phyloP scores from a whole-genome alignment of 768 basidiomycete genomes.

The Clavulina sp. region DNA sequence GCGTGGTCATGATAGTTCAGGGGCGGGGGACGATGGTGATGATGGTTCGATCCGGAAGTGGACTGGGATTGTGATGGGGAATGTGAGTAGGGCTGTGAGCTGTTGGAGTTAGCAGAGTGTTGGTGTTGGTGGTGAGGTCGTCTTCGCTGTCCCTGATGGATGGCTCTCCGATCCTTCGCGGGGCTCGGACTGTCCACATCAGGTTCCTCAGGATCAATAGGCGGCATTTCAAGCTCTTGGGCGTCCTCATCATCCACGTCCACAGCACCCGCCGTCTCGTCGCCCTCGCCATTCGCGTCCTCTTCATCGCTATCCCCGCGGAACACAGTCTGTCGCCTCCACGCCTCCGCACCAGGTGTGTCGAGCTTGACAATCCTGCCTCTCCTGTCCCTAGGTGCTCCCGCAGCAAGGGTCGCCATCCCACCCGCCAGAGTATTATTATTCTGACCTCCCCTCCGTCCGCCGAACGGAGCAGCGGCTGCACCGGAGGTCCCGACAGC shows the following conservation, averaged over 20 bases:
- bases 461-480: constrained; percentile 42
- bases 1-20: too few species aligned
- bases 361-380: constrained; percentile 38
- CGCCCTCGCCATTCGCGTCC: neutral
- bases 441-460: too few species aligned
- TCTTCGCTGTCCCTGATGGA: too few species aligned
- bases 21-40: too few species aligned
- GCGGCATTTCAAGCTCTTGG: neutral
- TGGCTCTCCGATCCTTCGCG: too few species aligned
- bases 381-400: constrained; percentile 56
- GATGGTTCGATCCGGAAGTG: too few species aligned
- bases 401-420: constrained; percentile 14
- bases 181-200: too few species aligned
- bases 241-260: neutral
- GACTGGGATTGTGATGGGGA: too few species aligned
- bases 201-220: neutral
- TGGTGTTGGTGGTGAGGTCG: too few species aligned
- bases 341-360: neutral
- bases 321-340: neutral
- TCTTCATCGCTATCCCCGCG: neutral
- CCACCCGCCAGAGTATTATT: too few species aligned
- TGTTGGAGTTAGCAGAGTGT: too few species aligned
- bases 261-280: neutral
- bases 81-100: too few species aligned
- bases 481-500: neutral